Evolutionary conservation across 805 yeast genomes (phyloP).

Genomic region (Yamadazyma takamatsuzukensis): DNA sequence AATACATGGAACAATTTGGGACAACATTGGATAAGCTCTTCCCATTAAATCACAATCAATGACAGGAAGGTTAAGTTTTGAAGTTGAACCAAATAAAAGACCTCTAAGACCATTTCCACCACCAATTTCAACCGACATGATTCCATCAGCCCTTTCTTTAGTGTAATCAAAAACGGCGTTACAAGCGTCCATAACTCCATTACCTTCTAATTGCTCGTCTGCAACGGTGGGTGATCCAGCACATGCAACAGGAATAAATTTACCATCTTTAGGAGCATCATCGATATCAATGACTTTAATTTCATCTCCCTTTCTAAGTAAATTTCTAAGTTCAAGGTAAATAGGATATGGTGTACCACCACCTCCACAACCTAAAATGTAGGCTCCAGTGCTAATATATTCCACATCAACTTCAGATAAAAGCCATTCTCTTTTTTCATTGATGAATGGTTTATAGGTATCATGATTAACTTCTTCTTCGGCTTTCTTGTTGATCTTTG

Average conservation of each 20-base stretch:
- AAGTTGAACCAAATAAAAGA: slow-evolving; percentile 12
- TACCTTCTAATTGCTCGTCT: slow-evolving; percentile 39
- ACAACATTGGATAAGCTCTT: slow-evolving; percentile 37
- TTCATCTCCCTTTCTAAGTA: slow-evolving; percentile 29
- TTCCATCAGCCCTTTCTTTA: slow-evolving; percentile 25
- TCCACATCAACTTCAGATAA: slow-evolving; percentile 39
- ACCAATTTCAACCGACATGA: slow-evolving; percentile 41
- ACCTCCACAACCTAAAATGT: slow-evolving; percentile 50
- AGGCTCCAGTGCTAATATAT: slow-evolving; percentile 40
- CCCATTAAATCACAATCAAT: slow-evolving; percentile 46
- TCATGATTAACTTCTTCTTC: slow-evolving; percentile 7
- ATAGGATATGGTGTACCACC: slow-evolving; percentile 47
- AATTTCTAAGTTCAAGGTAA: slow-evolving; percentile 30
- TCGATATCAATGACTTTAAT: slow-evolving; percentile 33
- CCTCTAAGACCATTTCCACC: slow-evolving; percentile 38
- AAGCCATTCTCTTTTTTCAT: slow-evolving; percentile 31
- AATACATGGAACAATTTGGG: slow-evolving; percentile 36
- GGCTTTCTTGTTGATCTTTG: background rate
- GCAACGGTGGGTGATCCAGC: slow-evolving; percentile 49
- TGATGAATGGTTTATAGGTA: slow-evolving; percentile 25
- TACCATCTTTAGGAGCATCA: slow-evolving; percentile 23
- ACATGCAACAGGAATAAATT: slow-evolving; percentile 24
- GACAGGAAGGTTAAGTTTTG: slow-evolving; percentile 23
- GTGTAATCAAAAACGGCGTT: slow-evolving; percentile 23
- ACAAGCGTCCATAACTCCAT: slow-evolving; percentile 31